These are phyloP conservation scores for Scutellaria galericulata DNA, from an alignment of 257 asterid species.

Conservation along the genomic window DNA sequence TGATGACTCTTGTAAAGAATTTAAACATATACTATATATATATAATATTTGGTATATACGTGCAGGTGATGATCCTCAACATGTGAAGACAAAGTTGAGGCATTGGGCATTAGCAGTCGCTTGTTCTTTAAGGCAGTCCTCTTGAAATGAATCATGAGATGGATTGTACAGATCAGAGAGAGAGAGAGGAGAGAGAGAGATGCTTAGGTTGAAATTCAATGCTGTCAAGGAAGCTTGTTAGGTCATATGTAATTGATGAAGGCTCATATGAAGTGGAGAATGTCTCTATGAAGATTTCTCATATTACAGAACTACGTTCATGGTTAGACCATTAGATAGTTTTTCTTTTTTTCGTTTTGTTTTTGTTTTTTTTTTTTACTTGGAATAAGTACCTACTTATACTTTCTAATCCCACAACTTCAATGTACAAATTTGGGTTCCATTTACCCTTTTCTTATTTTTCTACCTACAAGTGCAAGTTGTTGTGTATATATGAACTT, in stretches of 20 bases:
- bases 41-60: neutral
- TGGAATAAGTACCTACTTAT: neutral
- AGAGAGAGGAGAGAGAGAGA: neutral
- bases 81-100: constrained; percentile 69
- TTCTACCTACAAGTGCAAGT: too few relatives aligned
- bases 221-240: neutral
- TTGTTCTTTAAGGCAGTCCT: constrained; percentile 64
- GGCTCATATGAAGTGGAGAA: constrained; percentile 17
- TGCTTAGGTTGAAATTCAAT: neutral
- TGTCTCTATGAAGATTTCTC: constrained; percentile 8
- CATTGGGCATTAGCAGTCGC: constrained; percentile 85
- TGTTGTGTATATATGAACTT: too few relatives aligned
- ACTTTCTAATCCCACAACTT: neutral
- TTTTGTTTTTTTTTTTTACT: neutral
- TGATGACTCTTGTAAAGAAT: too few relatives aligned
- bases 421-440: neutral
- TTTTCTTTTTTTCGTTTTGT: neutral
- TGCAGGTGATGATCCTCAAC: constrained; percentile 73
- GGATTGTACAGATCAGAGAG: neutral
- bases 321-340: constrained; percentile 30
- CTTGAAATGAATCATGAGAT: constrained; percentile 28
- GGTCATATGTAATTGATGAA: constrained; percentile 20
- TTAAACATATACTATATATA: too few relatives aligned
- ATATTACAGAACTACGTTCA: neutral
- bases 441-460: too few relatives aligned